Conservation (phyloP, 371 early-diverging fungal species). For the Funneliformis caledonium region DNA sequence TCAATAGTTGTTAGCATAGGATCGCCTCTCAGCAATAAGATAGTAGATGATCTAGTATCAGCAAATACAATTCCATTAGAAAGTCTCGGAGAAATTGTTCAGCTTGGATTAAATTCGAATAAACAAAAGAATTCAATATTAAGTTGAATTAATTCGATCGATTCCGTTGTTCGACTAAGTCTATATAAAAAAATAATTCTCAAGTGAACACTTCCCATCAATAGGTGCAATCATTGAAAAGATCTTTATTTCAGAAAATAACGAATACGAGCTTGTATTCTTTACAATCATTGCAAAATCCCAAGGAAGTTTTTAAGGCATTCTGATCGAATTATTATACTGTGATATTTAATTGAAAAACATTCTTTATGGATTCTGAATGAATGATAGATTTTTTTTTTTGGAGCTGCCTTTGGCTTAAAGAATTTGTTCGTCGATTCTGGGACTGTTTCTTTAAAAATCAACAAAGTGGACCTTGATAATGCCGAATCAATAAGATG, state of each 20-base stretch:
- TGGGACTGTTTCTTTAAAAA: not conserved
- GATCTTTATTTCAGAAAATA: conserved; percentile 32
- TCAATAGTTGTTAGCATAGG: not conserved
- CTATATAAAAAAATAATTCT: conserved; percentile 32
- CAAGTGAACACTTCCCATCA: conserved; percentile 28
- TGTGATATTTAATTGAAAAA: conserved; percentile 38
- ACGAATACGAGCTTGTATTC: conserved; percentile 7
- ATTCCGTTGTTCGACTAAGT: conserved; percentile 13
- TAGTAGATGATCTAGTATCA: conserved; percentile 31
- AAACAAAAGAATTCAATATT: conserved; percentile 4
- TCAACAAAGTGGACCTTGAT: conserved; percentile 1
- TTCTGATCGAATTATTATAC: conserved; percentile 21
- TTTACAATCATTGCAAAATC: conserved; percentile 9
- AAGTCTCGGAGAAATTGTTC: not conserved
- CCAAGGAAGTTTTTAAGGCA: not conserved
- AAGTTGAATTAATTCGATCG: conserved; percentile 5
- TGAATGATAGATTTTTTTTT: not conserved
- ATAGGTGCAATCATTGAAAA: conserved; percentile 17
- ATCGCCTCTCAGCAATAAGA: conserved; percentile 16
- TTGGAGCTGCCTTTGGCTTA: conserved; percentile 2
- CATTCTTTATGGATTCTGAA: conserved; percentile 15
- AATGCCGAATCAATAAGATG: not conserved
- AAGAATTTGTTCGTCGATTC: conserved; percentile 32
- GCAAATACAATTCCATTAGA: conserved; percentile 11
- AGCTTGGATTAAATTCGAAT: not conserved